Conservation (phyloP, 1,284 basidiomycete genomes). For the Apiotrichum mycotoxinovorans region DNA sequence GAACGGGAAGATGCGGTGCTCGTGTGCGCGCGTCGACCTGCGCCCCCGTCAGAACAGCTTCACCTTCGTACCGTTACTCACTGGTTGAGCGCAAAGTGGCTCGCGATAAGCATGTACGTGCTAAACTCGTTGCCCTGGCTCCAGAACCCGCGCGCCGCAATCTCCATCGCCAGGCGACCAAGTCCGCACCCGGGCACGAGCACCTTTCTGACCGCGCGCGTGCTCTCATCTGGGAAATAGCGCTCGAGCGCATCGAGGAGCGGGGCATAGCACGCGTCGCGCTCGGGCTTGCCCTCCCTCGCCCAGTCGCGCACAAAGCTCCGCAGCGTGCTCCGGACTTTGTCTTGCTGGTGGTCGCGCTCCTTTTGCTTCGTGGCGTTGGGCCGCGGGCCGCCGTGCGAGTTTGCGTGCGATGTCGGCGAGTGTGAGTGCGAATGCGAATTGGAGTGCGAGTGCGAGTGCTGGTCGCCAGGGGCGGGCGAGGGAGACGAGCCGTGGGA, state of each 20-base stretch:
- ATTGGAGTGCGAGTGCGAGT: constrained; percentile 8
- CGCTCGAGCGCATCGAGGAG: constrained; percentile 68
- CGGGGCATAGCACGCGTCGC: constrained; percentile 71
- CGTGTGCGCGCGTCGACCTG: constrained; percentile 64
- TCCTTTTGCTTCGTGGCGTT: constrained; percentile 21
- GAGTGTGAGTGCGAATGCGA: constrained; percentile 4
- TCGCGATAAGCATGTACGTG: constrained; percentile 83
- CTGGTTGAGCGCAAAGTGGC: constrained; percentile 77
- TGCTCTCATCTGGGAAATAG: constrained; percentile 57
- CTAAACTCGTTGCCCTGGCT: constrained; percentile 92
- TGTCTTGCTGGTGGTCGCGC: constrained; percentile 54
- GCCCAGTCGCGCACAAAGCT: constrained; percentile 92
- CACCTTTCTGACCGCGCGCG: constrained; percentile 53
- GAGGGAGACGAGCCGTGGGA: constrained; percentile 1
- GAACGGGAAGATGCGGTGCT: constrained; percentile 78
- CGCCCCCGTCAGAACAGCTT: not conserved
- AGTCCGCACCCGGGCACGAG: constrained; percentile 85
- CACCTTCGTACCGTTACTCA: constrained; percentile 36
- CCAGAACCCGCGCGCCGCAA: constrained; percentile 73
- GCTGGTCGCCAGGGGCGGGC: constrained; percentile 3
- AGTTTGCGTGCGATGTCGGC: constrained; percentile 9
- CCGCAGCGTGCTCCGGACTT: constrained; percentile 80
- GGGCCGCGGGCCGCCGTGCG: constrained; percentile 14
- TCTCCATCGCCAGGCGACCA: constrained; percentile 78
- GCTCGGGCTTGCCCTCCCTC: constrained; percentile 68